Conservation (phyloP, 768 basidiomycete genomes). For the Coprinopsis sp. region DNA sequence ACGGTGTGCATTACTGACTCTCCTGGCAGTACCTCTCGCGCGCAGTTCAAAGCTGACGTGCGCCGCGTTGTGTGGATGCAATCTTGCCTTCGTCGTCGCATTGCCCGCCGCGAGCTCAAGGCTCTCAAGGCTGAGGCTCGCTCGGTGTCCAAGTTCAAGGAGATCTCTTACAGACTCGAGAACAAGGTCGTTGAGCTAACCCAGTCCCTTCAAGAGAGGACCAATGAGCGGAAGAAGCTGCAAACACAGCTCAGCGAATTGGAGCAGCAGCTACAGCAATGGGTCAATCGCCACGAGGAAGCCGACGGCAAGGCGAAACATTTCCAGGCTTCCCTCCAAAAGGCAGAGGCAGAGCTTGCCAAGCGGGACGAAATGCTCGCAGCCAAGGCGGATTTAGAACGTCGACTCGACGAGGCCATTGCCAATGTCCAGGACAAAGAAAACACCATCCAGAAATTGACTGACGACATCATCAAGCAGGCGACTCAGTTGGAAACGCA, state of each 20-base stretch:
- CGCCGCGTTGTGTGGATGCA: slow-evolving; percentile 79
- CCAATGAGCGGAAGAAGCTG: slow-evolving; percentile 85
- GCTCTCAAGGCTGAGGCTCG: slow-evolving; percentile 85
- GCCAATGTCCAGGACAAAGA: slow-evolving; percentile 80
- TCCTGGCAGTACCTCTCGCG: slow-evolving; percentile 46
- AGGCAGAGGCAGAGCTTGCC: slow-evolving; percentile 64
- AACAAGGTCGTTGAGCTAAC: slow-evolving; percentile 99
- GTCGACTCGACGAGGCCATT: slow-evolving; percentile 71
- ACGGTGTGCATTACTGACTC: slow-evolving; percentile 12
- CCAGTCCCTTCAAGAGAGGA: slow-evolving; percentile 85
- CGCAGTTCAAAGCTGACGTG: slow-evolving; percentile 54
- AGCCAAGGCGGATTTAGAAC: slow-evolving; percentile 77
- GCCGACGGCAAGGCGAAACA: slow-evolving; percentile 69
- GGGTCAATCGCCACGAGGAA: slow-evolving; percentile 87
- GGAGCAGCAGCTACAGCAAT: slow-evolving; percentile 81
- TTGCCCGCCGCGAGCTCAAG: slow-evolving; percentile 83
- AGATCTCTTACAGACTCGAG: slow-evolving; percentile 95
- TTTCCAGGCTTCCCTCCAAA: slow-evolving; percentile 63
- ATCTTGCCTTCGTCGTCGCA: slow-evolving; percentile 84
- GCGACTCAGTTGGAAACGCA: slow-evolving; percentile 72
- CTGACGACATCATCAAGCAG: slow-evolving; percentile 70
- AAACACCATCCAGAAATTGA: slow-evolving; percentile 72
- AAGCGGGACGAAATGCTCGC: slow-evolving; percentile 70
- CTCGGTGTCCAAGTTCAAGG: slow-evolving; percentile 97
- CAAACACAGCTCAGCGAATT: slow-evolving; percentile 70